Conservation (phyloP, 2,329 filamentous ascomycete genomes). For the Monosporascus sp. region DNA sequence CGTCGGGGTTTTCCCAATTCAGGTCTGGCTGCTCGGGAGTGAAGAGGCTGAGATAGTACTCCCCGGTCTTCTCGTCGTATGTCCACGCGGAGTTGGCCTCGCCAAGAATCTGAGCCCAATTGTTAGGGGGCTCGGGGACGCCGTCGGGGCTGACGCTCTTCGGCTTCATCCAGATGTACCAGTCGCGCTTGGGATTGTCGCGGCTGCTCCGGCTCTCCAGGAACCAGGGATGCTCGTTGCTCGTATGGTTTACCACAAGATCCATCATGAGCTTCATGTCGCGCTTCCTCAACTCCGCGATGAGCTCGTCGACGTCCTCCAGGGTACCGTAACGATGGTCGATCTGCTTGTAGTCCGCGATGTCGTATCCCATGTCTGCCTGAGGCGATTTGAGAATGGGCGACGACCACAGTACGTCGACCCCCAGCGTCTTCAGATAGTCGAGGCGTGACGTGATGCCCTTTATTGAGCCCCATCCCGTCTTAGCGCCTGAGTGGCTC, state of each 20-base stretch:
- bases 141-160: conserved; percentile 50
- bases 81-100: conserved; percentile 58
- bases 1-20: conserved; percentile 73
- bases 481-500: conserved; percentile 46
- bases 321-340: conserved; percentile 62
- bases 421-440: conserved; percentile 55
- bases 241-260: conserved; percentile 74
- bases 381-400: conserved; percentile 62
- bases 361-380: conserved; percentile 66
- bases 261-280: conserved; percentile 70
- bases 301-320: conserved; percentile 57
- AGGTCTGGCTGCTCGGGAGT: conserved; percentile 72
- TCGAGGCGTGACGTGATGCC: conserved; percentile 59
- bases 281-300: conserved; percentile 52
- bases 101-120: conserved; percentile 62
- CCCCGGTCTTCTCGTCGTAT: conserved; percentile 64
- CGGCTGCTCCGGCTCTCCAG: conserved; percentile 57
- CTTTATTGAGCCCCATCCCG: conserved; percentile 54
- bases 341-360: conserved; percentile 61
- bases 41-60: conserved; percentile 76
- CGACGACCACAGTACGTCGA: conserved; percentile 62
- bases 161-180: conserved; percentile 57
- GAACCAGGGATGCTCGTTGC: conserved; percentile 67
- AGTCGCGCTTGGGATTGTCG: conserved; percentile 60
- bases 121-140: conserved; percentile 64